Evolutionary conservation across 805 yeast species (phyloP).

Genomic region (Kregervanrija delftensis): DNA sequence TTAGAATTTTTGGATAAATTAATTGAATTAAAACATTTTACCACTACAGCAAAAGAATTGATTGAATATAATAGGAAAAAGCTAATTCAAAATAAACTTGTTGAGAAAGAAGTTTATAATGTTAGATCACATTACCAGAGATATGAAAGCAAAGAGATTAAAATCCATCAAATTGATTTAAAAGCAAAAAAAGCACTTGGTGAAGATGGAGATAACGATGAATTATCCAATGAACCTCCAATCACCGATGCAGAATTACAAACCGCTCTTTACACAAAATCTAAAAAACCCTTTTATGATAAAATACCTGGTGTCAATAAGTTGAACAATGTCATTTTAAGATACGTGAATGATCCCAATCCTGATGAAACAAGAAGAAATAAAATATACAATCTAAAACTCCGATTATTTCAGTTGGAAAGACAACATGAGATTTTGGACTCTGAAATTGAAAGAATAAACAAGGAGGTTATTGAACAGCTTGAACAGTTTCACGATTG

Average conservation of each 20-base stretch:
- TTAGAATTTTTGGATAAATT: slow-evolving; percentile 27
- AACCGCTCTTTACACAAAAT: slow-evolving; percentile 22
- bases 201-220: slow-evolving; percentile 7
- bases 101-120: slow-evolving; percentile 22
- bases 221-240: slow-evolving; percentile 16
- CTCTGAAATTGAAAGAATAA: slow-evolving; percentile 21
- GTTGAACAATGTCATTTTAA: slow-evolving; percentile 27
- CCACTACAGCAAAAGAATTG: slow-evolving; percentile 24
- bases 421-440: slow-evolving; percentile 23
- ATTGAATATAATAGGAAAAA: slow-evolving; percentile 29
- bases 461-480: slow-evolving; percentile 18
- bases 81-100: slow-evolving; percentile 24
- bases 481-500: slow-evolving; percentile 25
- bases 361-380: slow-evolving; percentile 29
- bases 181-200: slow-evolving; percentile 22
- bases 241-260: slow-evolving; percentile 28
- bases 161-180: slow-evolving; percentile 26
- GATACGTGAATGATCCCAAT: slow-evolving; percentile 28
- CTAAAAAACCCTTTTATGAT: slow-evolving; percentile 23
- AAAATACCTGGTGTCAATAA: slow-evolving; percentile 31
- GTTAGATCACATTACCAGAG: slow-evolving; percentile 20
- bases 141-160: slow-evolving; percentile 24
- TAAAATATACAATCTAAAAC: slow-evolving; percentile 23
- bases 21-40: slow-evolving; percentile 28
- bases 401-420: slow-evolving; percentile 26